Percentiles rank a stretch among this genome's conserved stretches.
These are phyloP conservation scores for Emiliania huxleyi DNA, from an alignment of 78 protist genomes.

Conservation along the genomic window DNA sequence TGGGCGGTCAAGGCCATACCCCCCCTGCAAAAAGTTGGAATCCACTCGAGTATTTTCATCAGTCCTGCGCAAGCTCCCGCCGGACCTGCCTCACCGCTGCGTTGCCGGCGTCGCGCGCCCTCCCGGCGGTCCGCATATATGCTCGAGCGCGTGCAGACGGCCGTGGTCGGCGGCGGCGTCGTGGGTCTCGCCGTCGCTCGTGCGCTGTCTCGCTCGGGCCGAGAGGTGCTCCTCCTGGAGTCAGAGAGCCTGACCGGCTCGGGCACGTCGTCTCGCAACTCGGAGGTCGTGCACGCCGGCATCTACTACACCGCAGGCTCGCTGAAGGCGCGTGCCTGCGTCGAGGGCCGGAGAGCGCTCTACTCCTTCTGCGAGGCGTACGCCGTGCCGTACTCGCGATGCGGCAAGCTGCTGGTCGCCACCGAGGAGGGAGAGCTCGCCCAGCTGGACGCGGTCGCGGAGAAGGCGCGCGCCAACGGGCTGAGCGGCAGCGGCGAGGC, in stretches of 20 bases:
- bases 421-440: background rate
- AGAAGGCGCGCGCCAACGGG: background rate
- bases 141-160: too few relatives aligned
- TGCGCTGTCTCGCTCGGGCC: too few relatives aligned
- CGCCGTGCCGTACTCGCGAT: background rate
- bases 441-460: background rate
- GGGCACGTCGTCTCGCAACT: background rate
- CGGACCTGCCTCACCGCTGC: too few relatives aligned
- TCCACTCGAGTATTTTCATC: too few relatives aligned
- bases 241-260: background rate
- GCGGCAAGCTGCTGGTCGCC: conserved; percentile 25
- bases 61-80: too few relatives aligned
- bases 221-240: conserved; percentile 24
- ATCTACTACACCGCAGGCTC: conserved; percentile 1
- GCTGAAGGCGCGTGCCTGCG: background rate
- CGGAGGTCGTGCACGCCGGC: conserved; percentile 35
- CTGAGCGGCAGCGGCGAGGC: background rate
- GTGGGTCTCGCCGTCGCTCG: too few relatives aligned
- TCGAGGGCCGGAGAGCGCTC: background rate
- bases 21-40: too few relatives aligned
- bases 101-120: too few relatives aligned
- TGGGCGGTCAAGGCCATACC: too few relatives aligned
- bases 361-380: background rate
- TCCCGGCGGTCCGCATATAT: too few relatives aligned
- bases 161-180: too few relatives aligned